Conservation (phyloP, 2,329 filamentous ascomycete species). For the Aspergillus quadrilineatus region DNA sequence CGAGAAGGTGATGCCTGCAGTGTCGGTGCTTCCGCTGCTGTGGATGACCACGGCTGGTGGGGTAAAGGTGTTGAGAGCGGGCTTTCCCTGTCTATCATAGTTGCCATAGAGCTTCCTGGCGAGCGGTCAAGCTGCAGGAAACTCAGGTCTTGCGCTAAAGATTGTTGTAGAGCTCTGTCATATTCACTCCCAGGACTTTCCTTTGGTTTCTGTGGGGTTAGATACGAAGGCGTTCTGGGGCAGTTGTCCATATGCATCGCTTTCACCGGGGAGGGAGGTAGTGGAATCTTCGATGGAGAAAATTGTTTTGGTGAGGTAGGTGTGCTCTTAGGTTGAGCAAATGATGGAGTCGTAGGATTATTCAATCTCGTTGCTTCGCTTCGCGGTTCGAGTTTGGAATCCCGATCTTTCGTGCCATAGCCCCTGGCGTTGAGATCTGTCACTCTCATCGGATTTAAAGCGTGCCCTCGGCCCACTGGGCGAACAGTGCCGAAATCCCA, state of each 20-base stretch:
- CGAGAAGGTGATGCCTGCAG: constrained; percentile 26
- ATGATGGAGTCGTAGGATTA: constrained; percentile 55
- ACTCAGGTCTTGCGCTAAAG: constrained; percentile 42
- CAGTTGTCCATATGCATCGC: constrained; percentile 50
- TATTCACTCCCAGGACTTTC: constrained; percentile 43
- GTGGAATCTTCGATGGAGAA: constrained; percentile 59
- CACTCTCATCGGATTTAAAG: constrained; percentile 73
- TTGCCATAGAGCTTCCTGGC: constrained; percentile 19
- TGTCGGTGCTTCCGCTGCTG: constrained; percentile 35
- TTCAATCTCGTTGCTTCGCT: constrained; percentile 28
- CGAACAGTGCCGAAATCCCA: constrained; percentile 98
- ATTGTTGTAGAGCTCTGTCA: constrained; percentile 42
- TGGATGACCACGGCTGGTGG: constrained; percentile 30
- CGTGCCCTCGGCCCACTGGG: constrained; percentile 67
- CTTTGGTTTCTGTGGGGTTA: constrained; percentile 30
- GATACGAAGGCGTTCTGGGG: constrained; percentile 50
- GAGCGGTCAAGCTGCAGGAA: constrained; percentile 40
- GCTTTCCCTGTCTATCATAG: constrained; percentile 14
- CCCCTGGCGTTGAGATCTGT: constrained; percentile 75
- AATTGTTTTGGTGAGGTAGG: constrained; percentile 36
- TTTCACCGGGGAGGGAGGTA: constrained; percentile 61
- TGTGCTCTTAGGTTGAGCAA: constrained; percentile 54
- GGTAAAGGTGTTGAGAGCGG: constrained; percentile 16
- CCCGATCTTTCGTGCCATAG: constrained; percentile 38
- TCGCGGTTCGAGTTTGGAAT: constrained; percentile 28